These are phyloP conservation scores for Ceratocystis albifundus DNA, from an alignment of 2,329 filamentous ascomycete genomes.

Conservation along the genomic window DNA sequence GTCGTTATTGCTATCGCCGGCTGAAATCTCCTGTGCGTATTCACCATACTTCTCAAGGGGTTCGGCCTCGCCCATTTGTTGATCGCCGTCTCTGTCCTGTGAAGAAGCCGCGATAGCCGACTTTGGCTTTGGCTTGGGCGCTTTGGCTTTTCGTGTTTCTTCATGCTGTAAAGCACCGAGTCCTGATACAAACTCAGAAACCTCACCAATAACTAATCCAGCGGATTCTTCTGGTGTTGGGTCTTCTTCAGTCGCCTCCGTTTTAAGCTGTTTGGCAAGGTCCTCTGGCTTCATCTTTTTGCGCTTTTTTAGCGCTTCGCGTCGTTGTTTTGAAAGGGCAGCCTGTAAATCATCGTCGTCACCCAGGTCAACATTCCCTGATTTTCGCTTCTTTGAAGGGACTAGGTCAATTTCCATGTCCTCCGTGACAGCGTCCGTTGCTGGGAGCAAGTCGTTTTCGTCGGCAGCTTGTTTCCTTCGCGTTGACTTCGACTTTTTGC, in stretches of 20 bases:
- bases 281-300: slow-evolving; percentile 81
- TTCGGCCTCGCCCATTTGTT: slow-evolving; percentile 28
- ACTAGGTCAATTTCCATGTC: slow-evolving; percentile 65
- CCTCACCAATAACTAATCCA: slow-evolving; percentile 88
- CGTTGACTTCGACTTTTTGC: slow-evolving; percentile 69
- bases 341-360: slow-evolving; percentile 91
- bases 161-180: slow-evolving; percentile 56
- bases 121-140: slow-evolving; percentile 30
- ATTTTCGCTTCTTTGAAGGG: slow-evolving; percentile 48
- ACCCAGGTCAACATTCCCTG: slow-evolving; percentile 57
- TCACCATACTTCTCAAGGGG: slow-evolving; percentile 22
- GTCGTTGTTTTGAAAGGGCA: slow-evolving; percentile 69
- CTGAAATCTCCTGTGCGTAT: slow-evolving; percentile 30
- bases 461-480: slow-evolving; percentile 57
- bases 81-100: slow-evolving; percentile 32
- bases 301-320: slow-evolving; percentile 77
- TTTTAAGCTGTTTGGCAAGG: slow-evolving; percentile 66
- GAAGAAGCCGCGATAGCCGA: slow-evolving; percentile 33
- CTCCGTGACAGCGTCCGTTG: slow-evolving; percentile 23
- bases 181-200: slow-evolving; percentile 84
- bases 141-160: slow-evolving; percentile 44
- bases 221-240: slow-evolving; percentile 34
- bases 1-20: slow-evolving; percentile 40
- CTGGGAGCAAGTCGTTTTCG: slow-evolving; percentile 48
- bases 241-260: slow-evolving; percentile 43